A percentile compares a stretch with the other conserved stretches of the same genome.
phyloP scores from a whole-genome alignment of 1,284 basidiomycete genomes.

The Irpex sp. region DNA sequence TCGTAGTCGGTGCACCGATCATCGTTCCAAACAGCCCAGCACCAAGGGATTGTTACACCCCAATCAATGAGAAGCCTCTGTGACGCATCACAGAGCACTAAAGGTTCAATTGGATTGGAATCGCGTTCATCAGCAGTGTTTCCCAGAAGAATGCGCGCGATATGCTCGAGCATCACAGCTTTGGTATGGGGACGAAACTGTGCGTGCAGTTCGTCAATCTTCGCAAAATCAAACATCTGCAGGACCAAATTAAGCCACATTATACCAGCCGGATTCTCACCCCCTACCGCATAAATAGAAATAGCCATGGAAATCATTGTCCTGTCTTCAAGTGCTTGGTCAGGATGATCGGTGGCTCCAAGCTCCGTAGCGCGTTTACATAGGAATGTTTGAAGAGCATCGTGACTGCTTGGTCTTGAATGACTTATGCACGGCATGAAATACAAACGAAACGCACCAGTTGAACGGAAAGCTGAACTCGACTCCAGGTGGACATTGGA shows the following conservation, averaged over 20 bases:
- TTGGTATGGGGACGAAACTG: conserved; percentile 46
- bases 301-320: conserved; percentile 48
- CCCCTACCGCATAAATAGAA: conserved; percentile 49
- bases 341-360: background rate
- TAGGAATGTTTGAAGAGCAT: conserved; percentile 1
- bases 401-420: background rate
- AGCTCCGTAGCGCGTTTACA: background rate
- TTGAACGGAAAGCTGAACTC: background rate
- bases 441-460: conserved; percentile 3
- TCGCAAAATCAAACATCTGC: conserved; percentile 8
- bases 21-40: conserved; percentile 62
- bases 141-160: conserved; percentile 37
- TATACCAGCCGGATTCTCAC: background rate
- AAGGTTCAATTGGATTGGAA: conserved; percentile 20
- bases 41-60: conserved; percentile 53
- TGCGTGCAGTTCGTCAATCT: background rate
- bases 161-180: conserved; percentile 39
- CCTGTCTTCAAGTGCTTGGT: conserved; percentile 30
- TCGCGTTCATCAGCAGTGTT: conserved; percentile 12
- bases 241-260: background rate
- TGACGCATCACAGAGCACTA: conserved; percentile 37
- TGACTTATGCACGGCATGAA: background rate
- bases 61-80: conserved; percentile 49
- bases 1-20: conserved; percentile 45
- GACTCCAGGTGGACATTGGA: conserved; percentile 36